Evolutionary conservation across 192 early-diverging fungal species (phyloP), one percentile per base, ranked within the genome.

Genomic region (Pilaira anomala): DNA sequence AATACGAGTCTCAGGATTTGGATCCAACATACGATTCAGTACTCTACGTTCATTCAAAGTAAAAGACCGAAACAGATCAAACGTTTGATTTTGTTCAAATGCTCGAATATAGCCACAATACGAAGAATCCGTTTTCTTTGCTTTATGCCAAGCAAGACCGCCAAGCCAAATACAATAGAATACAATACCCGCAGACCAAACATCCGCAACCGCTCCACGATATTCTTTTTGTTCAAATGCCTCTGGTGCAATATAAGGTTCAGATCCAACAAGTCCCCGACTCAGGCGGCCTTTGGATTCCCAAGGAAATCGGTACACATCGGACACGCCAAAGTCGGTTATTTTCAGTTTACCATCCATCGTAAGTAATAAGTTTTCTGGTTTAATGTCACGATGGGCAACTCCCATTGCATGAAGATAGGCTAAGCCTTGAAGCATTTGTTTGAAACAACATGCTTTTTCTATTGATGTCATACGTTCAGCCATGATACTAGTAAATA

Each of bases 161-260:
- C 60, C 65, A 19, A 73, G 46, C 53, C 53, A 63, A 13, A 73
- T 50, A 46, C 71, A 73, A 39, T 73, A 66, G 26, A 73, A 53
- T 8, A 98, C 95, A 42, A 98, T 91, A 48, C 93, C 96, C 36
- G 88, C 85, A n/a, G 94, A 85, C 96, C 96, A 98, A 25, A 98
- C 80, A 71, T 98, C 96, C 19, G 93, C 90, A 26, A 80, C 76
- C 63, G 93, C 87, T 7, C 90, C 91, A 71, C 96, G 94, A 62
- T 98, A 98, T 66, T 95, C 91, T 62, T 89, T 87, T 57, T 74
- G 74, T 3, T 75, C 55, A 66, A 91, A 93, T 72, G 81, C 88
- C 79, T 97, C 96, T 3, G 97, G 97, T 6, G 97, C 93, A 81
- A 98, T 98, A 74, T 98, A 98, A 19, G 97, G 97, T 53, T 93